phyloP scores from a whole-genome alignment of 2,329 filamentous ascomycete species.

The Calonectria hawksworthii region DNA sequence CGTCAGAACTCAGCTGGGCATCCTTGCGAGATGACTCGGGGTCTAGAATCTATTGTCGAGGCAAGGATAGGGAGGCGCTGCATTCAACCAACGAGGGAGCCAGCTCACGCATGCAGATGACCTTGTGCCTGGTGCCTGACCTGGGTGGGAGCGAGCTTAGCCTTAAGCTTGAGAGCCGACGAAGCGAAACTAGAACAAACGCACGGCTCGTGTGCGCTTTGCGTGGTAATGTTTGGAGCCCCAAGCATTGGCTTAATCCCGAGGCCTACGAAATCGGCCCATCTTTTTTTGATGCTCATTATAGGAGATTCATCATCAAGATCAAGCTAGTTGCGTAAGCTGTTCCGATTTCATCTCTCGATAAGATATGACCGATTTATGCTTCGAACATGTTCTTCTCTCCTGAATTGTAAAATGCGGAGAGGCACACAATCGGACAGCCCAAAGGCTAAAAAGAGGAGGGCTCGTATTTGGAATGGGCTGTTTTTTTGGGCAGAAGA shows the following conservation, averaged over 20 bases:
- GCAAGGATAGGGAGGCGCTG: background rate
- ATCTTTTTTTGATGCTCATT: background rate
- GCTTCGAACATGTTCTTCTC: background rate
- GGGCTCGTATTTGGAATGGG: constrained; percentile 13
- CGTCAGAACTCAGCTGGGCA: background rate
- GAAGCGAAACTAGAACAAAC: constrained; percentile 3
- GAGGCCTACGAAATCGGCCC: background rate
- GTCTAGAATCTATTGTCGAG: background rate
- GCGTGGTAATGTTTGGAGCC: background rate
- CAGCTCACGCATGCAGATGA: background rate
- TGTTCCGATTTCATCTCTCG: background rate
- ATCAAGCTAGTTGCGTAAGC: background rate
- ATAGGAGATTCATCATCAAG: background rate
- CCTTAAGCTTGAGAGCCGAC: background rate
- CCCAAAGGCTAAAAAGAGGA: constrained; percentile 6
- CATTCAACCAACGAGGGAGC: background rate
- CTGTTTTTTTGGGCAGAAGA: background rate
- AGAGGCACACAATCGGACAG: background rate
- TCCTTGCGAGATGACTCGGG: background rate
- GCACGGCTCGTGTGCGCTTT: background rate
- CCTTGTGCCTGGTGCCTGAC: background rate
- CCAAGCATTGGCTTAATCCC: background rate
- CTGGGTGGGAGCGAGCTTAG: background rate
- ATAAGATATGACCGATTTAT: background rate
- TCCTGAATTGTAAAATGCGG: constrained; percentile 4